A percentile compares a stretch with the other conserved stretches of the same genome.
Conservation (phyloP, 495 filamentous ascomycete genomes). For the Hyaloscypha variabilis region DNA sequence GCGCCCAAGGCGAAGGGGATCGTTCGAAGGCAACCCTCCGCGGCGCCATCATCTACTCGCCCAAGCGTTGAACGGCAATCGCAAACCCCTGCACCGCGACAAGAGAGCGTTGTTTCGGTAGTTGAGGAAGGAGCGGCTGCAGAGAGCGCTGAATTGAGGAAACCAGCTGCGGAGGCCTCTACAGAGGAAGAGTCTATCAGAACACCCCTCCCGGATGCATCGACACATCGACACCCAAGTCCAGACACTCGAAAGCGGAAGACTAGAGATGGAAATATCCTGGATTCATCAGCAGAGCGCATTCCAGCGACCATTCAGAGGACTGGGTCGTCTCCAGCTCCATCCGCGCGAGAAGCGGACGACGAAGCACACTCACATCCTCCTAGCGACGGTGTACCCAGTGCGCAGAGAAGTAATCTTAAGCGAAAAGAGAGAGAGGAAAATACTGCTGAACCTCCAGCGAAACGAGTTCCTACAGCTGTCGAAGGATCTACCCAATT, state of each 20-base stretch:
- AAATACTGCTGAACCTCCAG: conserved; percentile 4
- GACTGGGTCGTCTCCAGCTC: not conserved
- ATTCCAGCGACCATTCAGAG: not conserved
- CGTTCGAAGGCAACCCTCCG: conserved; percentile 16
- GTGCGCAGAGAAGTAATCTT: not conserved
- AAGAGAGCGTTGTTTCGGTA: conserved; percentile 1
- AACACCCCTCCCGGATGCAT: not conserved
- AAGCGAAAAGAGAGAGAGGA: conserved; percentile 24
- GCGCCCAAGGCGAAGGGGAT: conserved; percentile 29
- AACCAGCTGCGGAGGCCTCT: not conserved
- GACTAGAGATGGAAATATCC: conserved; percentile 11
- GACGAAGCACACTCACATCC: not conserved
- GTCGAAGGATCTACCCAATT: not conserved
- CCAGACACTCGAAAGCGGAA: conserved; percentile 17
- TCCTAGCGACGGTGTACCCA: not conserved
- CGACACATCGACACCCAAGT: not conserved
- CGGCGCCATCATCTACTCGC: conserved; percentile 25
- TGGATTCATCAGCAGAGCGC: conserved; percentile 14
- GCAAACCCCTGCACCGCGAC: conserved; percentile 28
- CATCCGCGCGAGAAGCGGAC: not conserved
- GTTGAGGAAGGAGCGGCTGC: not conserved
- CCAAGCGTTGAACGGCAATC: conserved; percentile 32
- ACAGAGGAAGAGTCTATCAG: not conserved
- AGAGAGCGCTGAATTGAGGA: not conserved
- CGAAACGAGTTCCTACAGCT: not conserved